Base-by-base conservation (phyloP, 106 monocot genomes). In the Posidonia australis region DNA sequence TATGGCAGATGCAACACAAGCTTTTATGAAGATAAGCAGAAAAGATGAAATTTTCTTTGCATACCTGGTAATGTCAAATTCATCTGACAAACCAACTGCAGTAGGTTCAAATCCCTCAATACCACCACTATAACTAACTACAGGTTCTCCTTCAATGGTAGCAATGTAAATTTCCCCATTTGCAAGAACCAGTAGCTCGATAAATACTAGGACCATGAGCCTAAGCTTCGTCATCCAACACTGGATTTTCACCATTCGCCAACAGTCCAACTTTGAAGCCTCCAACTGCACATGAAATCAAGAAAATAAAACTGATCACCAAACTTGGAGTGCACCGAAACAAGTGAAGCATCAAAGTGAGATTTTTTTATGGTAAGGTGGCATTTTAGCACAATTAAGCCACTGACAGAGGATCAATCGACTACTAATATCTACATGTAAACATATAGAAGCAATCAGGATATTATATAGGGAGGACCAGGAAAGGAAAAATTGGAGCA, bases 81-180 rank as follows among this genome's bases (percentile, higher is more conserved):
- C 78, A 42, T 86, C 84, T 24, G 42, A 69, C 51, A 75, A 66
- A 69, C 90, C 84, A 11, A 70, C 54, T 18, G 94, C 76, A 30
- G 94, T 96, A 51, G 94, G 83, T 70, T 84, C 66, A 65, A 90
- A 82, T 17, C 94, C 94, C 25, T 87, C 86, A 54, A 96, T 43
- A 22, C 82, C 86, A 36, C 90, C 94, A 52, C 51, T 67, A 67
- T 96, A 96, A 51, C 72, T 96, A 44, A 96, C 87, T 30, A 84
- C 87, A 47, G 94, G 90, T 28, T 96, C 94, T 42, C 94, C 94
- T 78, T 90, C 84, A 58, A 90, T 67, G 20, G 80, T 84, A 11
- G 90, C 66, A 66, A 66, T 66, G 52, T 66, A 66, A 66, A 66
- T 52, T 52, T 66, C 66, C 9, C 51, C 48, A 31, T 12, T 52